Percentiles rank a stretch among this genome's conserved stretches.
phyloP scores from a whole-genome alignment of 148 eudicot genomes.

The Chenopodium formosanum region DNA sequence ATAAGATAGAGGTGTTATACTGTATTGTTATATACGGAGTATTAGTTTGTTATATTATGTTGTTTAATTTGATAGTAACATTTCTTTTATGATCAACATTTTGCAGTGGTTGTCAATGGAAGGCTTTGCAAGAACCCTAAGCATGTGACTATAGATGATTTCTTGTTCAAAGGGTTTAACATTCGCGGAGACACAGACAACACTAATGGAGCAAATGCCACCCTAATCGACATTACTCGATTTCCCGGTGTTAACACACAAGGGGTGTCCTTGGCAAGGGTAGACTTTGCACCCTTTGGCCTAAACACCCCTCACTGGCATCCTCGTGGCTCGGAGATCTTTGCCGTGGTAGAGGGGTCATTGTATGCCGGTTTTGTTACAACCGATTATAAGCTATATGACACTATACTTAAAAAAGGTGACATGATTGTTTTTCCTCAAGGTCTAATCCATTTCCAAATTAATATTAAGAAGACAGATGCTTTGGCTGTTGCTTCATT shows the following conservation, averaged over 20 bases:
- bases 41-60: not conserved
- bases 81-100: not conserved
- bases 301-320: constrained; percentile 32
- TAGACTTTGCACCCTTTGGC: constrained; percentile 27
- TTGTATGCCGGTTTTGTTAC: constrained; percentile 30
- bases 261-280: constrained; percentile 23
- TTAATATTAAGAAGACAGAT: too few relatives aligned
- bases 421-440: too few relatives aligned
- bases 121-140: constrained; percentile 26
- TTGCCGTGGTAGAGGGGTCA: constrained; percentile 20
- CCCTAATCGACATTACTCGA: not conserved
- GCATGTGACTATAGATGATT: constrained; percentile 23
- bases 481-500: too few relatives aligned
- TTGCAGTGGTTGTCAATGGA: constrained; percentile 28
- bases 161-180: constrained; percentile 27
- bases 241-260: constrained; percentile 30
- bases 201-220: not conserved
- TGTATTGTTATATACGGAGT: too few relatives aligned
- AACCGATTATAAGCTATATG: constrained; percentile 18
- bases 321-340: constrained; percentile 30
- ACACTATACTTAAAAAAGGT: constrained; percentile 5
- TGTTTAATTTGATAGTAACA: not conserved
- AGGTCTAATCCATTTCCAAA: too few relatives aligned
- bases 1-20: too few relatives aligned
- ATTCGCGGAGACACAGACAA: constrained; percentile 22